These are phyloP conservation scores for Paramecium tetraurelia DNA, from an alignment of 73 alveolate species.

Conservation along the genomic window DNA sequence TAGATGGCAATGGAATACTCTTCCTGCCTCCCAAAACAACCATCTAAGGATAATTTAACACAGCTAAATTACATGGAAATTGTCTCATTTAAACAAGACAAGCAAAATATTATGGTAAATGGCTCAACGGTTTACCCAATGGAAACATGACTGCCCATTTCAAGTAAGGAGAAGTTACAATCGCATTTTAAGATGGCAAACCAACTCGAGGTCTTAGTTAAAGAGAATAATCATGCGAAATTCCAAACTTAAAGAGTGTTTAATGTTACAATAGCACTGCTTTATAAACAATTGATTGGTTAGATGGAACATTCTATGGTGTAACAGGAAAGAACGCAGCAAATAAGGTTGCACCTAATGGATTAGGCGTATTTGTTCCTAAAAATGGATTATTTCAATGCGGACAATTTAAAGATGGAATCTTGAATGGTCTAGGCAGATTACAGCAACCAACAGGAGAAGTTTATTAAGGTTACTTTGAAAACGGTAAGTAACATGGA, in stretches of 20 bases:
- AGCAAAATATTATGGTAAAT: neutral
- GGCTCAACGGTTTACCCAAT: slow-evolving; percentile 37
- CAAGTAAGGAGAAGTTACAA: slow-evolving; percentile 12
- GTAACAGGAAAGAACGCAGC: neutral
- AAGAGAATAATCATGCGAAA: neutral
- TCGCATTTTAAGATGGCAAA: slow-evolving; percentile 5
- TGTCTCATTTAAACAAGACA: neutral
- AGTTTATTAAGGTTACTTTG: slow-evolving; percentile 10
- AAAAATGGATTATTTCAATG: neutral
- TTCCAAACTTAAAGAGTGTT: neutral
- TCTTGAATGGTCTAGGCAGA: neutral
- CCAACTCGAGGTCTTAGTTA: neutral
- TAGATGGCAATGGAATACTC: slow-evolving; percentile 24
- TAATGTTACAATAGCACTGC: neutral
- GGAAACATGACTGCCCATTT: neutral
- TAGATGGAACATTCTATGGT: neutral
- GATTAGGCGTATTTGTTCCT: neutral
- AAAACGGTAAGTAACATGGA: slow-evolving; percentile 26
- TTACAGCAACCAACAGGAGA: neutral
- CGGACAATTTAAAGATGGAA: slow-evolving; percentile 10
- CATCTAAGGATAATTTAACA: neutral
- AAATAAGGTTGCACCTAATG: neutral
- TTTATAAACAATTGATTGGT: neutral
- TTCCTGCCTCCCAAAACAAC: slow-evolving; percentile 33
- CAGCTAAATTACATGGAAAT: neutral